phyloP scores from a whole-genome alignment of 2,329 filamentous ascomycete genomes.

The Pseudocercospora eumusae region DNA sequence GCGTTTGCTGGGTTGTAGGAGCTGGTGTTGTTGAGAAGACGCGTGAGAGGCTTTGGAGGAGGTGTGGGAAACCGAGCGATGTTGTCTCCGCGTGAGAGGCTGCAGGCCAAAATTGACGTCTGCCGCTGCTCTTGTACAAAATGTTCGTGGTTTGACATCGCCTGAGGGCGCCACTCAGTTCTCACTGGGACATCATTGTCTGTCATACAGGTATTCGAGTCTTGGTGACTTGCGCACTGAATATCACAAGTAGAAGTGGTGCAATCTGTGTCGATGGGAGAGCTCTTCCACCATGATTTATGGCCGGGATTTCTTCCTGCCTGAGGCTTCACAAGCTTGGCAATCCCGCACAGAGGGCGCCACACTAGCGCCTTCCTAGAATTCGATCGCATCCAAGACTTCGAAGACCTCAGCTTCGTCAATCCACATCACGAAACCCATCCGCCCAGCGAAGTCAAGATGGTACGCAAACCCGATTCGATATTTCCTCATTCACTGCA shows the following conservation, averaged over 20 bases:
- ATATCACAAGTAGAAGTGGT: not conserved
- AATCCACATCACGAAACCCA: not conserved
- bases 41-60: constrained; percentile 4
- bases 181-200: too few species aligned
- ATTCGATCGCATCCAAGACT: constrained; percentile 2
- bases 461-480: not conserved
- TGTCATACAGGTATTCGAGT: too few species aligned
- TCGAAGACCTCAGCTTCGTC: not conserved
- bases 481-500: not conserved
- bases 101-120: not conserved
- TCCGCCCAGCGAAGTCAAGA: constrained; percentile 20
- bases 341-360: constrained; percentile 8
- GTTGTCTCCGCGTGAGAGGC: not conserved
- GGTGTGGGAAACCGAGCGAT: constrained; percentile 12
- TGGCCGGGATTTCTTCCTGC: not conserved
- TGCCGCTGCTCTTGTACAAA: not conserved
- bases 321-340: constrained; percentile 4
- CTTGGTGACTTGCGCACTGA: too few species aligned
- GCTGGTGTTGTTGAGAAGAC: not conserved
- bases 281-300: not conserved
- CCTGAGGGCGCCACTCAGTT: not conserved
- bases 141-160: not conserved
- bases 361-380: constrained; percentile 11
- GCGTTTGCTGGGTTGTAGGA: not conserved
- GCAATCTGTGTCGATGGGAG: not conserved